Evolutionary conservation across 208 protist genomes (phyloP).

Genomic region (Jaenimonas drosophilae): DNA sequence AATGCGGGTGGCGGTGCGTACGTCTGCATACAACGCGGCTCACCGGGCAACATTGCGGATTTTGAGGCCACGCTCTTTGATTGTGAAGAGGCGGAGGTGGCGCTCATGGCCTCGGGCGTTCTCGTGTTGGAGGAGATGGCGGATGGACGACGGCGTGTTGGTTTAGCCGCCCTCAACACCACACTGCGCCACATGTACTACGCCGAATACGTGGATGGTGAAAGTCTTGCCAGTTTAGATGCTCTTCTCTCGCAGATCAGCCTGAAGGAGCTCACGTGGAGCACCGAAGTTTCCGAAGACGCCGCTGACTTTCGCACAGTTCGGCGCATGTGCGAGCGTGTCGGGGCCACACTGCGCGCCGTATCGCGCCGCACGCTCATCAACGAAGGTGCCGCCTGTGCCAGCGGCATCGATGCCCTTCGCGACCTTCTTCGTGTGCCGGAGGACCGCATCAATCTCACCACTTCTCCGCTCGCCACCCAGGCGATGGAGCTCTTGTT

Average conservation of each 20-base stretch:
- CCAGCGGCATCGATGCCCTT: conserved; percentile 21
- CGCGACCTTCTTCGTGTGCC: conserved; percentile 78
- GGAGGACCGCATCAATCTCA: conserved; percentile 48
- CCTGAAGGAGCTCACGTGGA: conserved; percentile 75
- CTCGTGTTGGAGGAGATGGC: conserved; percentile 28
- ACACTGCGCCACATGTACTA: conserved; percentile 70
- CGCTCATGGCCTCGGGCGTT: conserved; percentile 56
- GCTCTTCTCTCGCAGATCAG: conserved; percentile 72
- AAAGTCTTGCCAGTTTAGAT: conserved; percentile 66
- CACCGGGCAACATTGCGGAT: conserved; percentile 81
- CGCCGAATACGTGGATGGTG: conserved; percentile 70
- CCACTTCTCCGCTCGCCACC: conserved; percentile 25
- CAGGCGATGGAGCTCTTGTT: conserved; percentile 64
- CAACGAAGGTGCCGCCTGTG: not conserved
- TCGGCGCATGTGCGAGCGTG: conserved; percentile 74
- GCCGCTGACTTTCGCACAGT: conserved; percentile 14
- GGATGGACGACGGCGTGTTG: conserved; percentile 28
- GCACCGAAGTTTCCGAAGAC: conserved; percentile 3
- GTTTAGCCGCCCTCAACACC: conserved; percentile 75
- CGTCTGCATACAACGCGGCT: conserved; percentile 72
- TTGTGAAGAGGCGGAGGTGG: conserved; percentile 82
- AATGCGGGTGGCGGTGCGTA: conserved; percentile 33
- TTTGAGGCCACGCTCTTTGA: conserved; percentile 86
- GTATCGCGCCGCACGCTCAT: conserved; percentile 2
- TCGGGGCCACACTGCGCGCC: conserved; percentile 34